Percentiles rank a stretch among this genome's conserved stretches.
Evolutionary conservation across 805 yeast species (phyloP).

Genomic region (Soucietia sequanensis): DNA sequence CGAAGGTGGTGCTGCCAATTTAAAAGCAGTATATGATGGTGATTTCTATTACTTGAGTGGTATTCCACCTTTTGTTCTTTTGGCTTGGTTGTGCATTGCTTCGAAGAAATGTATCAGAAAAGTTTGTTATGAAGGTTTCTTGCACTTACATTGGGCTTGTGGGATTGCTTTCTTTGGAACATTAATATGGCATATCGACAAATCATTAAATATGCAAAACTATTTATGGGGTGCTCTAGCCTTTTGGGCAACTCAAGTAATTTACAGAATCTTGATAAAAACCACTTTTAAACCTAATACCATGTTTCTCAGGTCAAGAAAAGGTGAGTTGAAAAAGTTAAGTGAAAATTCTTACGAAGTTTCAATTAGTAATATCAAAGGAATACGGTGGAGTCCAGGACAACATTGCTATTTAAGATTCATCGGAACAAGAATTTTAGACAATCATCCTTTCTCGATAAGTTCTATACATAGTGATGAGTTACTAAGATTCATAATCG

Average conservation of each 20-base stretch:
- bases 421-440: constrained; percentile 42
- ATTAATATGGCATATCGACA: constrained; percentile 44
- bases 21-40: constrained; percentile 13
- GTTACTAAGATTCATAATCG: constrained; percentile 42
- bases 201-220: constrained; percentile 30
- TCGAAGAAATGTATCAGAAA: constrained; percentile 43
- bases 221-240: constrained; percentile 52
- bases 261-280: constrained; percentile 46
- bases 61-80: constrained; percentile 46
- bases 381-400: constrained; percentile 50
- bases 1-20: constrained; percentile 48
- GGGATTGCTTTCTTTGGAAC: constrained; percentile 50
- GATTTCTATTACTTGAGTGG: constrained; percentile 37
- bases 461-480: constrained; percentile 28
- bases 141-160: constrained; percentile 52
- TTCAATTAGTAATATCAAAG: constrained; percentile 32
- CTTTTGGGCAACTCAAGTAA: constrained; percentile 49
- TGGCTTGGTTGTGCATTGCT: constrained; percentile 42
- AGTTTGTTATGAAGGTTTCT: constrained; percentile 45
- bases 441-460: constrained; percentile 59
- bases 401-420: constrained; percentile 55
- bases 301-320: constrained; percentile 37
- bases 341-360: constrained; percentile 28
- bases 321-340: constrained; percentile 28
- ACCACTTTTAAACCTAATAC: constrained; percentile 46